Conservation (phyloP, 1,284 basidiomycete genomes). For the Naganishia sp. region DNA sequence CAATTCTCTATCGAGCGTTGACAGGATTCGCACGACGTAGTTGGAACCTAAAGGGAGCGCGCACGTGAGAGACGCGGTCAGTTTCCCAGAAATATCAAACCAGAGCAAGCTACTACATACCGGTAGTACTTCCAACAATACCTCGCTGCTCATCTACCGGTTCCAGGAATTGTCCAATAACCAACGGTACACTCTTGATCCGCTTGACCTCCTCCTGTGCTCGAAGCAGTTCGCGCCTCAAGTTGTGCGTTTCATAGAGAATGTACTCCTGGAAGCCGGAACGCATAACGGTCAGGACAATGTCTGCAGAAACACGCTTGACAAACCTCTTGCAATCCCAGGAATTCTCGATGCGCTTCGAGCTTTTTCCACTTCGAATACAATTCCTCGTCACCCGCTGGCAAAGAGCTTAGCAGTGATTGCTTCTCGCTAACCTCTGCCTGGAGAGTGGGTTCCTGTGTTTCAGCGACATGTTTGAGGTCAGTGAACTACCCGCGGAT, state of each 20-base stretch:
- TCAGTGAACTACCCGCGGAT: not conserved
- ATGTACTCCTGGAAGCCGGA: conserved; percentile 69
- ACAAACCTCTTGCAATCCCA: conserved; percentile 81
- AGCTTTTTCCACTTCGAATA: conserved; percentile 96
- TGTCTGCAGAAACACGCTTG: no score
- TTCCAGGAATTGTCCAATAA: conserved; percentile 99
- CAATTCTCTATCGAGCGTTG: conserved; percentile 94
- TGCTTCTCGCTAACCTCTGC: conserved; percentile 85
- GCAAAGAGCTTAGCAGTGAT: conserved; percentile 76
- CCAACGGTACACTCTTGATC: conserved; percentile 98
- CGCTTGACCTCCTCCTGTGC: conserved; percentile 99
- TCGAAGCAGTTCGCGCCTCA: conserved; percentile 95
- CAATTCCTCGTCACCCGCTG: conserved; percentile 77
- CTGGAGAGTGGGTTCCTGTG: conserved; percentile 85
- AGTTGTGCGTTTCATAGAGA: conserved; percentile 97
- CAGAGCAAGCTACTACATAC: conserved; percentile 36
- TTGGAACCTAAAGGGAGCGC: conserved; percentile 65
- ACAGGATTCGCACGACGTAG: conserved; percentile 96
- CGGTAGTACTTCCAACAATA: conserved; percentile 97
- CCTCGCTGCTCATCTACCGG: conserved; percentile 97
- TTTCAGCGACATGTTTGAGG: conserved; percentile 14
- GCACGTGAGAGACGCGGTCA: not conserved
- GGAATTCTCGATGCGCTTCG: conserved; percentile 85
- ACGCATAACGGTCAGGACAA: conserved; percentile 26
- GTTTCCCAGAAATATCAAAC: not conserved